Base-by-base conservation (phyloP, 2,329 filamentous ascomycete species). In the Claviceps digitariae region DNA sequence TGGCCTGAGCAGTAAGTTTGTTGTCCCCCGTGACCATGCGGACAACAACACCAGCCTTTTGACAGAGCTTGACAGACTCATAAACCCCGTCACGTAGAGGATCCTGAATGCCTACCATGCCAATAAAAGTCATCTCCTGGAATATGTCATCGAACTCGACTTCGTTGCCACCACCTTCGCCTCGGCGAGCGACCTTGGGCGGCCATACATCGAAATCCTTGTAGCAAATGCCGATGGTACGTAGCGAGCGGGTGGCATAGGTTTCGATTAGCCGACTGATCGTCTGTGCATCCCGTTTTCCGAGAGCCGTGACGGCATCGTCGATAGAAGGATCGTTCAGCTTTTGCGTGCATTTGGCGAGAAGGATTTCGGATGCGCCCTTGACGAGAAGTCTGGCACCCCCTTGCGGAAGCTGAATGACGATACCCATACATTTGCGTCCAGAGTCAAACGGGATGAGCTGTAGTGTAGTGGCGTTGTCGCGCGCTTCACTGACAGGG, bases 11-110 rank as follows among this genome's bases (percentile, higher is more conserved):
- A 8, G 87, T 91, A 55, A 87, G 71, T 59, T 85, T 81, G 69
- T 91, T 90, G 70, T 91, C 87, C 57, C 87, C 87, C 4, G 87
- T 91, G 2, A 91, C 87, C 87, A 91, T 91, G 62, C 87, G 84
- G 20, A 90, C 86, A 56, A 84, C 78, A 12, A 91, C 86, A 55
- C 87, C 87, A 4, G 87, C 87, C 53, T 78, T 75, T 64, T 90
- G 85, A 63, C 87, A 90, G 54, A 82, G 75, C 55, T 72, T 73
- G 29, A 91, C 86, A 12, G 87, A 86, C 51, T 88, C 80, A 1
- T 74, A 74, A n/a, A 90, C 87, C 56, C 86, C 86, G 0, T 79
- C 75, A 56, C 87, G 84, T 13, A 90, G 76, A 46, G 87, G 87
- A 65, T 91, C 87, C 64, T 90, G 87, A 57, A 91, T 90, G 61